Evolutionary conservation across 1,284 basidiomycete species (phyloP).

Genomic region (Ganoderma boninense): DNA sequence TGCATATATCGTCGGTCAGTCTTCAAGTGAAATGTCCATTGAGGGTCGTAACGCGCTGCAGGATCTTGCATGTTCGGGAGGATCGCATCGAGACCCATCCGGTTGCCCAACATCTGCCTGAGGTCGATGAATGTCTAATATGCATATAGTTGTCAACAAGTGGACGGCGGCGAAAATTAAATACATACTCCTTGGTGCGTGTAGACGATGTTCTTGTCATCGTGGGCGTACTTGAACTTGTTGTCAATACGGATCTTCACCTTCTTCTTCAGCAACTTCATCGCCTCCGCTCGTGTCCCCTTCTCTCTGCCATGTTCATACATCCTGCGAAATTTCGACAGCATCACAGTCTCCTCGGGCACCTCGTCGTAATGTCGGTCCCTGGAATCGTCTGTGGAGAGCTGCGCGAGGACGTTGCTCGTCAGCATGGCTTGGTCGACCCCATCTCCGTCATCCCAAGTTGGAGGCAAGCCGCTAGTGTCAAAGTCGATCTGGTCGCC

Average conservation of each 20-base stretch:
- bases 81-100: not conserved
- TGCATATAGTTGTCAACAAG: too few species aligned
- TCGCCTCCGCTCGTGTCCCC: too few species aligned
- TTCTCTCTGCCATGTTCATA: not conserved
- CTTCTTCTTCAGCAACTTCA: not conserved
- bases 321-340: not conserved
- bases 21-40: not conserved
- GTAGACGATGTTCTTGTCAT: not conserved
- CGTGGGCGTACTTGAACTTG: not conserved
- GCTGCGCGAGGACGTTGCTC: not conserved
- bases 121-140: not conserved
- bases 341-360: not conserved
- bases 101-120: not conserved
- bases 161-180: too few species aligned
- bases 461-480: not conserved
- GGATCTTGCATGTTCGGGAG: not conserved
- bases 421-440: not conserved
- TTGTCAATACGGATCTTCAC: not conserved
- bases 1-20: not conserved
- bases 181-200: not conserved
- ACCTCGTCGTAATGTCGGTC: not conserved
- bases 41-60: not conserved
- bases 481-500: not conserved
- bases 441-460: not conserved
- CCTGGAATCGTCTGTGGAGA: not conserved